Evolutionary conservation across 768 basidiomycete species (phyloP), one percentile per base, ranked within the genome.

Genomic region (Candolleomyces efflorescens): DNA sequence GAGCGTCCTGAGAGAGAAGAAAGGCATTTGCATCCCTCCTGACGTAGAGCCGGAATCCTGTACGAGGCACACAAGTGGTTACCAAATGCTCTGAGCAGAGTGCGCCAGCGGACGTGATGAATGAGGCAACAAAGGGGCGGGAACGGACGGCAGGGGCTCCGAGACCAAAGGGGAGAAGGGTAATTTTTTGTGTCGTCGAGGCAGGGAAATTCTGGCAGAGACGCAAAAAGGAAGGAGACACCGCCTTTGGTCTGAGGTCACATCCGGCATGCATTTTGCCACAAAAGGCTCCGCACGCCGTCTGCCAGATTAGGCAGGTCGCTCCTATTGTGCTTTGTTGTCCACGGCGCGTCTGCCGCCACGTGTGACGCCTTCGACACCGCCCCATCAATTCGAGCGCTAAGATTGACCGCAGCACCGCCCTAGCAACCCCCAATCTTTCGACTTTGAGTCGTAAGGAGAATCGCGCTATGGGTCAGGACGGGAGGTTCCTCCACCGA

Each of bases 401-500:
- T 50, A 15, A 53, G 49, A 37, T 53, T 23, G n/a, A 27, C 36
- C 15, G 10, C 18, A 22, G 37, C 51, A 53, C 51, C 51, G 51
- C 51, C 41, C 41, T 12, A 17, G n/a, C 20, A 18, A 22, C 17
- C 5, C 12, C 23, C 27, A 12, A 26, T 36, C 27, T 50, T 32
- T 23, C 24, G 49, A 50, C 49, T 47, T 57, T 48, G 32, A 24
- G 53, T 24, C 43, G 38, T 43, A 58, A 20, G 36, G 37, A 18
- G 44, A 52, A 53, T 54, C 32, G 41, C 18, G 18, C n/a, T 44
- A 36, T 52, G 18, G 18, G 17, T 44, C 7, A 51, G 39, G 51
- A 59, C 45, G 48, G 37, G 49, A 43, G 38, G 37, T 53, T 52
- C 47, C 50, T 38, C 15, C 53, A 54, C 46, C 55, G 55, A 56